Percentiles rank a stretch among this genome's conserved stretches.
Conservation (phyloP, 306 rosid genomes). For the Lathyrus tuberosus region DNA sequence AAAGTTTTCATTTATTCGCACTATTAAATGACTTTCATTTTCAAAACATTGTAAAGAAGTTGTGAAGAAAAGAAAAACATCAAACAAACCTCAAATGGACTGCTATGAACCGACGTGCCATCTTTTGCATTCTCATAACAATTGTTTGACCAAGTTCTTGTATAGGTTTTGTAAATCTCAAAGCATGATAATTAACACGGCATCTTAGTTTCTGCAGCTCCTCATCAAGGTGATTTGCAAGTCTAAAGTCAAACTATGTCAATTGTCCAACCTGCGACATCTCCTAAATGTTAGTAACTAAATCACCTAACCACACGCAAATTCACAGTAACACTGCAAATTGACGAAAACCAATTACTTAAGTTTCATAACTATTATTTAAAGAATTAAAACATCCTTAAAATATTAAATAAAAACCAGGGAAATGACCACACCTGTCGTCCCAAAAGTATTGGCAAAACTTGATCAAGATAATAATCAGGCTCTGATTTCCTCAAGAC, state of each 20-base stretch:
- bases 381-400: slow-evolving; percentile 20
- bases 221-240: no score
- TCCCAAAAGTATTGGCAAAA: no score
- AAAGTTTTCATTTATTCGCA: slow-evolving; percentile 25
- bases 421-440: no score
- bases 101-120: slow-evolving; percentile 80
- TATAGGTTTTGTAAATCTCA: no score
- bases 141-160: no score
- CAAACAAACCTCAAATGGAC: slow-evolving; percentile 86
- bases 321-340: slow-evolving; percentile 32
- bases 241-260: slow-evolving; percentile 96
- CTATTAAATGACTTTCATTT: slow-evolving; percentile 16
- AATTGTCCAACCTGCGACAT: slow-evolving; percentile 84
- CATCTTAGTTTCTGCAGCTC: no score
- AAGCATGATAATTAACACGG: no score
- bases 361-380: neutral
- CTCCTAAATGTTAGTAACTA: slow-evolving; percentile 36
- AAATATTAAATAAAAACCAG: slow-evolving; percentile 7
- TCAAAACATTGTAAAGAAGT: slow-evolving; percentile 21
- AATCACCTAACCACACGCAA: slow-evolving; percentile 27
- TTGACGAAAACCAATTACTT: slow-evolving; percentile 9
- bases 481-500: no score
- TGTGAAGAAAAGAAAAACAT: slow-evolving; percentile 27
- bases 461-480: no score
- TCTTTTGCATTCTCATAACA: no score